Evolutionary conservation across 1,139 yeast genomes (phyloP).

Genomic region (Blastobotrys serpentis): DNA sequence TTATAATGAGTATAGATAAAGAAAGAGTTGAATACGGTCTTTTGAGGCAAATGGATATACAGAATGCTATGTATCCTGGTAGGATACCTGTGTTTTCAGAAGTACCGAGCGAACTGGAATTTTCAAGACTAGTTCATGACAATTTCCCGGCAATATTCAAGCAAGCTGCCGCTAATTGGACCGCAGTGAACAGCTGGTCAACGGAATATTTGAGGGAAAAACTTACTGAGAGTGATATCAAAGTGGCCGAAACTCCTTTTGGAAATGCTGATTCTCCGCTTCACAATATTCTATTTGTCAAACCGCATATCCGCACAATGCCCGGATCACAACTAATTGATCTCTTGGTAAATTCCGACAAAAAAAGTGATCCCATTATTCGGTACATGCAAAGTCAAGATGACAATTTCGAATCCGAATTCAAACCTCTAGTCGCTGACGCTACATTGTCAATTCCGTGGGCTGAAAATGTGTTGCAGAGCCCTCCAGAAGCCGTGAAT

Average conservation of each 20-base stretch:
- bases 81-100: constrained; percentile 18
- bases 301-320: constrained; percentile 34
- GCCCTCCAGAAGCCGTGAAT: constrained; percentile 39
- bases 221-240: constrained; percentile 24
- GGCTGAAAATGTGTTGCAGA: constrained; percentile 31
- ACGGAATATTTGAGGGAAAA: constrained; percentile 20
- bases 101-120: constrained; percentile 17
- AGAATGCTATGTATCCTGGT: constrained; percentile 28
- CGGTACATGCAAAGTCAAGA: constrained; percentile 43
- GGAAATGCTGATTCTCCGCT: constrained; percentile 44
- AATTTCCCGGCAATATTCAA: constrained; percentile 28
- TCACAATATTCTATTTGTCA: constrained; percentile 33
- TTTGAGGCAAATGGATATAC: constrained; percentile 32
- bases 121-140: constrained; percentile 24
- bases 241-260: constrained; percentile 40
- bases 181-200: constrained; percentile 22
- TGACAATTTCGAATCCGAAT: constrained; percentile 35
- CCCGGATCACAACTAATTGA: constrained; percentile 31
- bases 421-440: constrained; percentile 26
- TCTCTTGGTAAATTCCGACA: constrained; percentile 12
- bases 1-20: constrained; percentile 1
- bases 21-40: constrained; percentile 21
- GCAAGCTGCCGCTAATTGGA: constrained; percentile 16
- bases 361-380: constrained; percentile 23
- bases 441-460: constrained; percentile 28